Evolutionary conservation across 1,284 basidiomycete genomes (phyloP).

Genomic region (Trametes pubescens): DNA sequence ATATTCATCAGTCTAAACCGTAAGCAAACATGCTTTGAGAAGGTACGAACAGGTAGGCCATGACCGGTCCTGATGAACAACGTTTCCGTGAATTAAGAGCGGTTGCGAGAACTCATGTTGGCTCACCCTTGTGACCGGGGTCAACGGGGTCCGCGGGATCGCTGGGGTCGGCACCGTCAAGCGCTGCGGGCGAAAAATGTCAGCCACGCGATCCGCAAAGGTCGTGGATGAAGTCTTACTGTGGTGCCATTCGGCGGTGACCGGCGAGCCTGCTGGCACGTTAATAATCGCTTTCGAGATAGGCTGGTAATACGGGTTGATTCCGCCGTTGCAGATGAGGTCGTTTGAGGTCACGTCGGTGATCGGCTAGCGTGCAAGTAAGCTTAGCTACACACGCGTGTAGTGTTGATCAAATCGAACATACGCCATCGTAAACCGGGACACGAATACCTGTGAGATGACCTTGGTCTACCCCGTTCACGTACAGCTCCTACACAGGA

Average conservation of each 20-base stretch:
- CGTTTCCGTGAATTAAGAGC: neutral
- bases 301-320: constrained; percentile 64
- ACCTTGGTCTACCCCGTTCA: constrained; percentile 59
- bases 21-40: neutral
- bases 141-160: constrained; percentile 62
- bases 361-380: constrained; percentile 50
- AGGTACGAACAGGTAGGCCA: constrained; percentile 58
- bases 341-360: constrained; percentile 62
- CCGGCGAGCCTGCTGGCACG: constrained; percentile 57
- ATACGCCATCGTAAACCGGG: constrained; percentile 58
- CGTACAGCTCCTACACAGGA: constrained; percentile 50
- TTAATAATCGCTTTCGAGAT: constrained; percentile 58
- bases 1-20: constrained; percentile 1
- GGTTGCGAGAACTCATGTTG: neutral
- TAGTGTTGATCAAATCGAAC: constrained; percentile 25
- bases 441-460: constrained; percentile 57
- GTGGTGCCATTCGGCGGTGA: constrained; percentile 66
- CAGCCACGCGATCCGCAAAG: no score
- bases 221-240: constrained; percentile 30
- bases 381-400: neutral
- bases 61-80: constrained; percentile 50
- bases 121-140: constrained; percentile 53
- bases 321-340: constrained; percentile 67
- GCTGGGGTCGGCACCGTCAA: constrained; percentile 51
- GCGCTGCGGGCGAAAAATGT: constrained; percentile 31